A percentile compares a stretch with the other conserved stretches of the same genome.
These are phyloP conservation scores for Paramecium sonneborni DNA, from an alignment of 73 alveolate species.

Conservation along the genomic window DNA sequence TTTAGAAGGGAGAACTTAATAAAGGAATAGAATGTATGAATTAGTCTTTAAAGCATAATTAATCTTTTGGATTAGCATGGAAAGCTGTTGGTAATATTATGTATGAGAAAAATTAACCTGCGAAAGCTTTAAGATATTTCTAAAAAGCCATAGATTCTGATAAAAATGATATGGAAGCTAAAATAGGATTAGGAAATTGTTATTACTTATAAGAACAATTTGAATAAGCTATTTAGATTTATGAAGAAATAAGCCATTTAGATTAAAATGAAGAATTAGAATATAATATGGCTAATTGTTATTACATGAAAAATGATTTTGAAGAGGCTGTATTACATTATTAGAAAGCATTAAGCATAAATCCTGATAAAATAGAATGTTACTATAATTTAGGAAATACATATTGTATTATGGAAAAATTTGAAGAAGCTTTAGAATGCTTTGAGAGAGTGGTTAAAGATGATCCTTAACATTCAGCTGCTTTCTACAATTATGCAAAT, in stretches of 20 bases:
- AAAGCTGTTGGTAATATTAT: slow-evolving; percentile 84
- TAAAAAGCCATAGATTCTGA: slow-evolving; percentile 78
- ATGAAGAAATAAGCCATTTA: slow-evolving; percentile 77
- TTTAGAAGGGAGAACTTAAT: slow-evolving; percentile 74
- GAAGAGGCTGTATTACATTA: slow-evolving; percentile 84
- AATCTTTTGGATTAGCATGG: slow-evolving; percentile 78
- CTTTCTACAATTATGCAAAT: slow-evolving; percentile 85
- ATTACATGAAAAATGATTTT: slow-evolving; percentile 80
- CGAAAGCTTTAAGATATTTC: slow-evolving; percentile 82
- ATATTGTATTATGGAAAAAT: slow-evolving; percentile 71
- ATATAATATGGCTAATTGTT: slow-evolving; percentile 88
- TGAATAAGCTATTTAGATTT: slow-evolving; percentile 80
- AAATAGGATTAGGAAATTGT: slow-evolving; percentile 94
- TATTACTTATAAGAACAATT: slow-evolving; percentile 84
- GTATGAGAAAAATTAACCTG: slow-evolving; percentile 84
- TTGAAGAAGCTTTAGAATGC: slow-evolving; percentile 77
- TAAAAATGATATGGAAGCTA: slow-evolving; percentile 83
- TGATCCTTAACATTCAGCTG: slow-evolving; percentile 87
- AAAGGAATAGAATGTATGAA: slow-evolving; percentile 81
- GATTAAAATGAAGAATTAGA: slow-evolving; percentile 84
- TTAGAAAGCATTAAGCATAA: slow-evolving; percentile 78
- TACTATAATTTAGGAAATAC: slow-evolving; percentile 91
- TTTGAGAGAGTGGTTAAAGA: slow-evolving; percentile 76
- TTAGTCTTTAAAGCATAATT: slow-evolving; percentile 72
- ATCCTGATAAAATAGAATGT: slow-evolving; percentile 86